Conservation (phyloP, 1,284 basidiomycete genomes). For the Schizophyllum amplum region DNA sequence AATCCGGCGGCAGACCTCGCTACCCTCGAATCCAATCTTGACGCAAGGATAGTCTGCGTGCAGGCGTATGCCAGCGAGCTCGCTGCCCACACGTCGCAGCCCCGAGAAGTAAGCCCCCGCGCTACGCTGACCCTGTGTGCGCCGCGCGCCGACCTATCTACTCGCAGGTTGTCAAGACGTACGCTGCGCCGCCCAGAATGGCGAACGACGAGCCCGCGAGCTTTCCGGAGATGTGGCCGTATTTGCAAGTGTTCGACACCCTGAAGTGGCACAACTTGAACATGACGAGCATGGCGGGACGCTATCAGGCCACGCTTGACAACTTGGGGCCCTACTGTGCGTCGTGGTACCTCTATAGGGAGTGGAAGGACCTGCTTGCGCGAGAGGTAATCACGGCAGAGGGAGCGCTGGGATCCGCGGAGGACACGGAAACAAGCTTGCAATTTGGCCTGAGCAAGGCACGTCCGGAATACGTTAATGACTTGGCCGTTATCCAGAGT, state of each 20-base stretch:
- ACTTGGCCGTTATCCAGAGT: conserved; percentile 25
- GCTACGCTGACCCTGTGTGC: not conserved
- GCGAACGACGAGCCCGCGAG: conserved; percentile 42
- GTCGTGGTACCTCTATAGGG: conserved; percentile 49
- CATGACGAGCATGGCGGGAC: conserved; percentile 45
- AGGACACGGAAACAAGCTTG: conserved; percentile 3
- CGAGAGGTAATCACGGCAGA: conserved; percentile 17
- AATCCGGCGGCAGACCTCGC: conserved; percentile 51
- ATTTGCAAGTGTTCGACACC: conserved; percentile 39
- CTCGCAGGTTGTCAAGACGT: conserved; percentile 48
- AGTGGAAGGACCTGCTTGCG: conserved; percentile 42
- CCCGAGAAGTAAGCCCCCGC: conserved; percentile 45
- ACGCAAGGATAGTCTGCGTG: conserved; percentile 68
- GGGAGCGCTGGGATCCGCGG: conserved; percentile 4
- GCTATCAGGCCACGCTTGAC: conserved; percentile 48
- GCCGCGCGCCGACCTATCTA: not conserved
- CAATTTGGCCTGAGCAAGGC: conserved; percentile 27
- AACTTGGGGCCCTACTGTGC: conserved; percentile 38
- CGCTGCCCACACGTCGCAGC: conserved; percentile 49
- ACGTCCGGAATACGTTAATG: not conserved
- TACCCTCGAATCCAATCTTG: conserved; percentile 62
- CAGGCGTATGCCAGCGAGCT: conserved; percentile 59
- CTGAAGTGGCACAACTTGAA: conserved; percentile 29
- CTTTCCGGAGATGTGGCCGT: conserved; percentile 44
- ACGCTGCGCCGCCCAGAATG: conserved; percentile 35